These are phyloP conservation scores for Cytospora mali DNA, from an alignment of 2,329 filamentous ascomycete genomes.

Conservation along the genomic window DNA sequence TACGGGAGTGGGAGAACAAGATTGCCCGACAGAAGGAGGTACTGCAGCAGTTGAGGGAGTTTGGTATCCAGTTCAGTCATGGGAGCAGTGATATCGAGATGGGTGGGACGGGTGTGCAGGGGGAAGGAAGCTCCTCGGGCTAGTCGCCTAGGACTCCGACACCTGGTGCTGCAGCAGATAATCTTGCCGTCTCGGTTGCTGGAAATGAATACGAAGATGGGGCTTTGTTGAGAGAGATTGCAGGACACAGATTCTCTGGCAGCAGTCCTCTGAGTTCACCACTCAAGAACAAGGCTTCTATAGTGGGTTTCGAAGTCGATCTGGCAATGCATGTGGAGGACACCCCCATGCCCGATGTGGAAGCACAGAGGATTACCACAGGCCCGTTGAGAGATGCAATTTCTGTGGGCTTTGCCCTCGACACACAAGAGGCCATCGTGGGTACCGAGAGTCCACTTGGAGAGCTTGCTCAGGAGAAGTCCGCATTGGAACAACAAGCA, in stretches of 20 bases:
- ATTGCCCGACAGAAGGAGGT: conserved; percentile 64
- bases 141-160: conserved; percentile 18
- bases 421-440: not conserved
- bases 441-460: not conserved
- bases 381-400: not conserved
- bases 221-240: not conserved
- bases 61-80: conserved; percentile 46
- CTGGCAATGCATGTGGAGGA: not conserved
- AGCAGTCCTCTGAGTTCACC: not conserved
- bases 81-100: conserved; percentile 30
- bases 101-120: conserved; percentile 32
- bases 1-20: conserved; percentile 64
- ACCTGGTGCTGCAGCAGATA: conserved; percentile 8
- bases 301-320: not conserved
- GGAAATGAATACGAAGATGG: not conserved
- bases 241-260: too few relatives aligned
- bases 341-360: not conserved
- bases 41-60: conserved; percentile 56
- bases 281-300: not conserved
- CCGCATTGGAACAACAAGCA: not conserved
- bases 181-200: conserved; percentile 3
- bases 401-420: not conserved
- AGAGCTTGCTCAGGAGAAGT: not conserved
- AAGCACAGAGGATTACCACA: not conserved
- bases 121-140: conserved; percentile 41